phyloP scores from a whole-genome alignment of 2,329 filamentous ascomycete species.

The Sarocladium kiliense region DNA sequence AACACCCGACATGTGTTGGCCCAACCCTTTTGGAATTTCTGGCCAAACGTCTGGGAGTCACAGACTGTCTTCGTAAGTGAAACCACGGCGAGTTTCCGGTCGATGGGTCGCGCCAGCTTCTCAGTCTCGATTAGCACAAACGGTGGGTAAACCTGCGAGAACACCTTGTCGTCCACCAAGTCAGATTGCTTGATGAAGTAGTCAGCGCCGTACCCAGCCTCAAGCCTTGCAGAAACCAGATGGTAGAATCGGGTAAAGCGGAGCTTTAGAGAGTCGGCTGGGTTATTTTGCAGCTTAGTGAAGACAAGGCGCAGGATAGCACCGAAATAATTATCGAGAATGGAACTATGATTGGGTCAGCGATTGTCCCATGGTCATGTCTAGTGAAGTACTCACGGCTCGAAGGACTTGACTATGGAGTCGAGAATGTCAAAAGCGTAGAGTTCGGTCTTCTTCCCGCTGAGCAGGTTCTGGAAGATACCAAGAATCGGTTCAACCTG shows the following conservation, averaged over 20 bases:
- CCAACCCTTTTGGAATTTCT: conserved; percentile 85
- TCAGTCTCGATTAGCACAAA: conserved; percentile 87
- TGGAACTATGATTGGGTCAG: conserved; percentile 35
- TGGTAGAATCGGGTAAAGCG: conserved; percentile 95
- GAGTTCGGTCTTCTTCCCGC: conserved; percentile 75
- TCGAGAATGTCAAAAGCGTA: conserved; percentile 90
- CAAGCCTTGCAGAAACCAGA: conserved; percentile 72
- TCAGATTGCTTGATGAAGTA: conserved; percentile 87
- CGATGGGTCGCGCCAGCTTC: conserved; percentile 78
- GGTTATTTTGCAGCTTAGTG: conserved; percentile 62
- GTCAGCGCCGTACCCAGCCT: conserved; percentile 83
- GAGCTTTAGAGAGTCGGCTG: conserved; percentile 74
- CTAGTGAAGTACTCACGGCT: conserved; percentile 51
- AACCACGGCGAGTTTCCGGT: conserved; percentile 89
- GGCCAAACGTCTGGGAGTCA: conserved; percentile 77
- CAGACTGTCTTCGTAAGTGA: conserved; percentile 90
- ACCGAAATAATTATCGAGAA: conserved; percentile 71
- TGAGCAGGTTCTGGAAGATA: conserved; percentile 88
- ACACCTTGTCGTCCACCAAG: conserved; percentile 71
- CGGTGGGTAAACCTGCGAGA: conserved; percentile 76
- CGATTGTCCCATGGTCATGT: neutral
- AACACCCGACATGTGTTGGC: conserved; percentile 83
- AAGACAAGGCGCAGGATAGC: conserved; percentile 80
- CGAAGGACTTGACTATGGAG: conserved; percentile 66
- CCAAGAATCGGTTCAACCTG: conserved; percentile 86